phyloP scores from a whole-genome alignment of 1,284 basidiomycete genomes.

The Sanguinoderma infundibulare region DNA sequence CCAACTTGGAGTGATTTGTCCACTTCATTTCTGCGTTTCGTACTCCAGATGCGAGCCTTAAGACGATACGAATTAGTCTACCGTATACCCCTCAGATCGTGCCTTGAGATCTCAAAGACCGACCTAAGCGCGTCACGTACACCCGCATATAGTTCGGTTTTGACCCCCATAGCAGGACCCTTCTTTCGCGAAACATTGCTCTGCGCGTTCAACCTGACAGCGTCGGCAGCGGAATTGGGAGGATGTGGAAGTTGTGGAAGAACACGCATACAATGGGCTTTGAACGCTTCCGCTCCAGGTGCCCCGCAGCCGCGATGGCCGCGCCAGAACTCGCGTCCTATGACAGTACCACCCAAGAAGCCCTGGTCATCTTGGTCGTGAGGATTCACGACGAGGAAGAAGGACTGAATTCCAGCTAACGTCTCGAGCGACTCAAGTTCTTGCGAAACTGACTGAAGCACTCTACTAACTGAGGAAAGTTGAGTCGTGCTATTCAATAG shows the following conservation, averaged over 20 bases:
- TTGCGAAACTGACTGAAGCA: conserved; percentile 52
- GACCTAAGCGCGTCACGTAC: conserved; percentile 59
- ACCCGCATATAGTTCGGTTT: conserved; percentile 55
- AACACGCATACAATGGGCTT: conserved; percentile 42
- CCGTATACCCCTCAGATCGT: no score
- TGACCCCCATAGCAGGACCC: conserved; percentile 44
- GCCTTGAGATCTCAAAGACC: conserved; percentile 7
- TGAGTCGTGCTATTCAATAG: not conserved
- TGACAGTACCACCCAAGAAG: conserved; percentile 63
- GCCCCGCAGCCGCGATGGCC: conserved; percentile 60
- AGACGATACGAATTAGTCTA: not conserved
- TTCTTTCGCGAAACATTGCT: conserved; percentile 28
- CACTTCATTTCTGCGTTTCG: conserved; percentile 76
- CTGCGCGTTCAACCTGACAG: not conserved
- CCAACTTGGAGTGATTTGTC: conserved; percentile 62
- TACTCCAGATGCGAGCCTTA: conserved; percentile 55
- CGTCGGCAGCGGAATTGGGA: not conserved
- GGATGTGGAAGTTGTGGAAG: not conserved
- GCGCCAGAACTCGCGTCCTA: conserved; percentile 68
- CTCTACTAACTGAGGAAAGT: conserved; percentile 42
- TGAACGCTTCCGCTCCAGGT: conserved; percentile 59
- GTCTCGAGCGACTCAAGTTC: conserved; percentile 54
- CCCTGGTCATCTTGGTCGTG: conserved; percentile 48
- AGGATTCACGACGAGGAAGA: conserved; percentile 63
- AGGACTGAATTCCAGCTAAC: conserved; percentile 58